Evolutionary conservation across 78 protist genomes (phyloP), one percentile per base, ranked within the genome.

Genomic region (Dictyostelium intermedium): DNA sequence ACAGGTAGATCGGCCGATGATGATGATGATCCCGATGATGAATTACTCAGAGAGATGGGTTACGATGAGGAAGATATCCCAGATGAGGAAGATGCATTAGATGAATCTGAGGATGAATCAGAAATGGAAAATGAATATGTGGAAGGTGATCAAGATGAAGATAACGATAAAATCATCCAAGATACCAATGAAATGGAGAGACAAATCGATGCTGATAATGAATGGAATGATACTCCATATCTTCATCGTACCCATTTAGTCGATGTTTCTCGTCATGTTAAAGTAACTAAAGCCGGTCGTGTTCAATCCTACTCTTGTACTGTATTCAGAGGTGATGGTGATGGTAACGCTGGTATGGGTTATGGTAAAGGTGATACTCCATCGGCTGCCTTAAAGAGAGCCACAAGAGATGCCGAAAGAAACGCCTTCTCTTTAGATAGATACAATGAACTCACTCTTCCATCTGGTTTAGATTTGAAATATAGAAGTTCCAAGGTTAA

Each of bases 351-450:
- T 30, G 83, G 85, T 37, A 14, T 84, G 11, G 96, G 96, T 61
- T 92, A 92, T 77, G 96, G 96, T 56, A 92, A 92, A 63, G 87
- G 91, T 86, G 96, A 83, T 4, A 32, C 85, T 23, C 73, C 86
- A 8, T 47, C 45, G 0, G 27, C 74, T 50, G 96, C 96, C 1
- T 70, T 84, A 23, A 13, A 27, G 7, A 76, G 91, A 73, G 85
- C 96, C 1, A 7, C 30, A 0, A 76, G 53, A 77, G 96, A 92
- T 60, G 91, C 92, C 35, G 83, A 66, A 39, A 83, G 84, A 60
- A 92, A 84, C 5, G 78, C 87, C 3, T 76, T 84, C 41, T 81
- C 92, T 10, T 66, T 92, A 8, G 78, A 92, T 45, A n/a, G 78
- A 30, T 78, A 47, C 34, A 83, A 80, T 6, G 37, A 16, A 18